Conservation (phyloP, 2,329 filamentous ascomycete species). For the Colletotrichum ledebouriae region DNA sequence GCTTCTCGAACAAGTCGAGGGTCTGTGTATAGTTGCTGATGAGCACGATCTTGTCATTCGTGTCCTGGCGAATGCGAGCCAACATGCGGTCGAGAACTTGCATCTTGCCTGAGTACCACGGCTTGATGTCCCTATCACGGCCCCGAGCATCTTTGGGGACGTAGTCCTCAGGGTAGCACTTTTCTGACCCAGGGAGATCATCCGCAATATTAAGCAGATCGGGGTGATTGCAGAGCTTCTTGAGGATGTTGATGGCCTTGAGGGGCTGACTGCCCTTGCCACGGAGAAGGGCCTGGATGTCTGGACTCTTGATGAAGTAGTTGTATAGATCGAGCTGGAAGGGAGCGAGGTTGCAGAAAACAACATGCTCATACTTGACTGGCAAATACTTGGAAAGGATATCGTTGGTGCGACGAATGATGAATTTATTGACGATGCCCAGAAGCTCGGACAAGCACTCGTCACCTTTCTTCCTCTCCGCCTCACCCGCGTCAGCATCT, state of each 20-base stretch:
- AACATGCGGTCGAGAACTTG: constrained; percentile 98
- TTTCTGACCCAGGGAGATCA: constrained; percentile 89
- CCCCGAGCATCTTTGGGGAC: constrained; percentile 89
- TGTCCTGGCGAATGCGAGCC: constrained; percentile 92
- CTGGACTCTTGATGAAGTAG: constrained; percentile 95
- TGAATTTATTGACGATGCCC: constrained; percentile 93
- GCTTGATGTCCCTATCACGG: constrained; percentile 90
- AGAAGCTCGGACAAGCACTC: constrained; percentile 86
- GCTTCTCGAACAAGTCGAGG: constrained; percentile 90
- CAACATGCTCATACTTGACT: constrained; percentile 98
- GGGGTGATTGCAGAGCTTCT: constrained; percentile 98
- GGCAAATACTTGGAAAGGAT: constrained; percentile 97
- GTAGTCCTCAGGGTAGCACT: constrained; percentile 86
- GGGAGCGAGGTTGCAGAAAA: constrained; percentile 94
- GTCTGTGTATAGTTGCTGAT: constrained; percentile 99
- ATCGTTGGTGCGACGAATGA: constrained; percentile 97
- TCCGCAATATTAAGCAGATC: constrained; percentile 87
- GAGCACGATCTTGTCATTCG: constrained; percentile 98
- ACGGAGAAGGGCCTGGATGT: constrained; percentile 90
- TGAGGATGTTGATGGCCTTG: constrained; percentile 95
- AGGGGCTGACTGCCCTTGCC: constrained; percentile 96
- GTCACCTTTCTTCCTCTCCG: constrained; percentile 85
- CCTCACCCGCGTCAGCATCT: constrained; percentile 89
- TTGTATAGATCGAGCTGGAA: constrained; percentile 97
- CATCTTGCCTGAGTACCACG: constrained; percentile 99